A percentile compares a stretch with the other conserved stretches of the same genome.
Conservation (phyloP, 1,284 basidiomycete genomes). For the Heimioporus retisporus region DNA sequence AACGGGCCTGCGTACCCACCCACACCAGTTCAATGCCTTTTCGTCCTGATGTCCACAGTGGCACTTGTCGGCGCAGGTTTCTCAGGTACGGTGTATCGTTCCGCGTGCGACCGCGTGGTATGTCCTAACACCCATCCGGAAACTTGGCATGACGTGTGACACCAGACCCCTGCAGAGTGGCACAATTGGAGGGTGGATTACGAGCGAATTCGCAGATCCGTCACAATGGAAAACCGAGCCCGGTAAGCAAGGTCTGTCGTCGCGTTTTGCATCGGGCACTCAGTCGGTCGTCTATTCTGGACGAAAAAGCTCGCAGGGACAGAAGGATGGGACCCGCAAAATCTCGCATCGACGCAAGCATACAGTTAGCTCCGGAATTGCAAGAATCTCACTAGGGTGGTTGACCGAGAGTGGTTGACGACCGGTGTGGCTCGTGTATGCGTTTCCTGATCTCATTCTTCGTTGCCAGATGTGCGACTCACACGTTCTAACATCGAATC, state of each 20-base stretch:
- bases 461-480: slow-evolving; percentile 38
- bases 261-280: not conserved
- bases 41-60: slow-evolving; percentile 18
- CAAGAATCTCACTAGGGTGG: slow-evolving; percentile 48
- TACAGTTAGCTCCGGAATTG: slow-evolving; percentile 48
- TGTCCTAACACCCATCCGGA: slow-evolving; percentile 3
- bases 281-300: slow-evolving; percentile 25
- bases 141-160: not conserved
- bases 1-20: slow-evolving; percentile 51
- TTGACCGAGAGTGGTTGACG: slow-evolving; percentile 46
- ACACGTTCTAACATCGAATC: slow-evolving; percentile 38
- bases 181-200: slow-evolving; percentile 46
- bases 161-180: slow-evolving; percentile 48
- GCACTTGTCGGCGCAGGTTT: slow-evolving; percentile 33
- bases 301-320: slow-evolving; percentile 41
- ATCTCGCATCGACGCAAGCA: slow-evolving; percentile 48
- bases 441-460: not conserved
- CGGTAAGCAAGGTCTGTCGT: slow-evolving; percentile 38
- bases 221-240: slow-evolving; percentile 41
- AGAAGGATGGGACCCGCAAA: slow-evolving; percentile 51
- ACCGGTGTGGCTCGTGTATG: not conserved
- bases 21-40: no score
- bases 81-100: slow-evolving; percentile 22
- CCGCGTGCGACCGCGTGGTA: slow-evolving; percentile 17
- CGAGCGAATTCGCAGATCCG: slow-evolving; percentile 15